phyloP scores from a whole-genome alignment of 805 yeast genomes.

The Ogataea degrootiae region DNA sequence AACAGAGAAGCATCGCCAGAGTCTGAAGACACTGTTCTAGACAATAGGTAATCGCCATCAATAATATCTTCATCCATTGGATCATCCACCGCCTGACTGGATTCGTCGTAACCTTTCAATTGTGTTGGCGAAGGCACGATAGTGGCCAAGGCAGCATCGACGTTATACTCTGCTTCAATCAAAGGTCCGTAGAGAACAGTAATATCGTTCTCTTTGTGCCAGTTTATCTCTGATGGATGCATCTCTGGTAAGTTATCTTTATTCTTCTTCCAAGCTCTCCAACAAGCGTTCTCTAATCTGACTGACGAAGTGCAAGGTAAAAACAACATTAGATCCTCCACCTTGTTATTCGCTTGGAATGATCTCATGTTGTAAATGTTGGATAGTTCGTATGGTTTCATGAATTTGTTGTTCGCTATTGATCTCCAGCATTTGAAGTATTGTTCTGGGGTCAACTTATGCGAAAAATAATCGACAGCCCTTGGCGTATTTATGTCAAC shows the following conservation, averaged over 20 bases:
- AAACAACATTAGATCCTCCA: constrained; percentile 30
- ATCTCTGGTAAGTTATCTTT: constrained; percentile 48
- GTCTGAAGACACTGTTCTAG: constrained; percentile 7
- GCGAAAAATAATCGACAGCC: constrained; percentile 39
- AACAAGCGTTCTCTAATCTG: constrained; percentile 75
- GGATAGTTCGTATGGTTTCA: constrained; percentile 30
- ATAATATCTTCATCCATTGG: constrained; percentile 7
- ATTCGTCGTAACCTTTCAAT: too few relatives aligned
- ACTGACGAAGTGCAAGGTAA: constrained; percentile 31
- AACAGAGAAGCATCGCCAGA: constrained; percentile 2
- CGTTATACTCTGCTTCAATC: constrained; percentile 15
- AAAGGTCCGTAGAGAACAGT: constrained; percentile 53
- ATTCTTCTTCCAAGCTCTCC: constrained; percentile 95
- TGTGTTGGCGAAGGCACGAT: background rate
- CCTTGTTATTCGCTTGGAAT: constrained; percentile 18
- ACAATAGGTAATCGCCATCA: constrained; percentile 6
- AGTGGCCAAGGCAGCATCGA: background rate
- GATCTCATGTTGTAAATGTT: constrained; percentile 23
- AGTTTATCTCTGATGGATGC: constrained; percentile 43
- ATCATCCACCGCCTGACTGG: background rate
- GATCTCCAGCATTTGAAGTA: constrained; percentile 39
- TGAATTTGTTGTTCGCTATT: constrained; percentile 30
- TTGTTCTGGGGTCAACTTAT: constrained; percentile 31
- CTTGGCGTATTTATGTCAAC: constrained; percentile 16
- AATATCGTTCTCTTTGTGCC: constrained; percentile 51